Conservation (phyloP, 495 filamentous ascomycete species). For the Pseudoneurospora amorphoporcata region DNA sequence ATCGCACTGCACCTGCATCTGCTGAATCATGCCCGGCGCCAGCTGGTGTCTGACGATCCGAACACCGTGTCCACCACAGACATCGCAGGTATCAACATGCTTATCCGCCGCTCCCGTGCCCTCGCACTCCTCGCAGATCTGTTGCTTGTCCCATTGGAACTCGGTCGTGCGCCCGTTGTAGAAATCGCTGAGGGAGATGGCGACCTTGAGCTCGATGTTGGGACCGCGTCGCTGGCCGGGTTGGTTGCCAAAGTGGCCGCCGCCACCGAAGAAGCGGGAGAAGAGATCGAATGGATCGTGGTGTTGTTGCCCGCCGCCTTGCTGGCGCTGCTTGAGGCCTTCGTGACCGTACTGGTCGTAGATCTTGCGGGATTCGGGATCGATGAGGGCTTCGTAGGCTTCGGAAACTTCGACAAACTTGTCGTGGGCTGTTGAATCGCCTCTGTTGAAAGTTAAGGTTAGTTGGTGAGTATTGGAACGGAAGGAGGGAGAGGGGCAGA, state of each 20-base stretch:
- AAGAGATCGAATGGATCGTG: slow-evolving; percentile 98
- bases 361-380: slow-evolving; percentile 70
- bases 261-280: slow-evolving; percentile 92
- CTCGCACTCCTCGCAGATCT: slow-evolving; percentile 88
- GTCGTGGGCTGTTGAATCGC: slow-evolving; percentile 68
- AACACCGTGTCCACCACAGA: slow-evolving; percentile 69
- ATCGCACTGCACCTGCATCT: slow-evolving; percentile 86
- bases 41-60: slow-evolving; percentile 80
- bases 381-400: slow-evolving; percentile 89
- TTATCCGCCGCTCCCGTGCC: slow-evolving; percentile 78
- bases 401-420: slow-evolving; percentile 94
- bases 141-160: slow-evolving; percentile 86
- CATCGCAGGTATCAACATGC: slow-evolving; percentile 61
- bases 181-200: slow-evolving; percentile 81
- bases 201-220: slow-evolving; percentile 80
- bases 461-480: slow-evolving; percentile 3
- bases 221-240: slow-evolving; percentile 72
- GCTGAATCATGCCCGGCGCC: slow-evolving; percentile 93
- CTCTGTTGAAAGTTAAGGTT: slow-evolving; percentile 30
- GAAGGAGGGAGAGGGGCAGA: not conserved
- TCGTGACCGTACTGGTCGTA: slow-evolving; percentile 97
- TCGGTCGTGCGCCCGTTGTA: slow-evolving; percentile 81
- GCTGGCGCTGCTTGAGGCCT: slow-evolving; percentile 67
- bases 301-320: slow-evolving; percentile 54
- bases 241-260: slow-evolving; percentile 63